Base-by-base conservation (phyloP, 2,329 filamentous ascomycete species). In the Trichoderma aggressivum region DNA sequence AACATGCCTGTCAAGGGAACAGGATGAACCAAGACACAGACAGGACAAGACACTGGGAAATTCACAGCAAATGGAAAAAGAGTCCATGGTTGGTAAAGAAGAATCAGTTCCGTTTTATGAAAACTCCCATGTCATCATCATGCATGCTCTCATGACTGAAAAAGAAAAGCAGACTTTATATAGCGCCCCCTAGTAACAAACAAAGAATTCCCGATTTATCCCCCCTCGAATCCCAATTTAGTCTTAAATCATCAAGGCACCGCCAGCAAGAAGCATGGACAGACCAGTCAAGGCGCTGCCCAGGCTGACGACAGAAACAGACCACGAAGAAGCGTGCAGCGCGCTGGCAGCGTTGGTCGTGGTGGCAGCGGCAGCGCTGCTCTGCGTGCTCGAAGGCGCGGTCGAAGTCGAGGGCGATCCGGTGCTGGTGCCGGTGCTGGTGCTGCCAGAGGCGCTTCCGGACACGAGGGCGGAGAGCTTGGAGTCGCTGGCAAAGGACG, bases 391-490 rank as follows among this genome's bases (percentile, higher is more conserved):
- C 6, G 72, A 75, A 0, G 74, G 55, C 0, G 28, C 11, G n/a
- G 18, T 66, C 0, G 56, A 59, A 24, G 75, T 66, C 0, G 71
- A 56, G 12, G 61, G 66, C 7, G 66, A 69, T 47, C 21, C 56
- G 63, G 21, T 62, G 68, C 47, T 72, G 30, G 68, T 26, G 72
- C 74, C 74, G 50, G 59, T 26, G 72, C 74, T 74, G 50, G 59
- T 56, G 21, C 60, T 36, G 39, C 60, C 30, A 16, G 58, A 43
- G 47, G 12, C 6, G 61, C 24, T 65, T 26, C 68, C 71, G n/a
- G 56, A 61, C 14, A 82, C 75, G 6, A 83, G 78, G 1, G 80
- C 80, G 0, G 78, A 75, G 32, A 83, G 80, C 50, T 77, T 74
- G 24, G 74, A 28, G 73, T 83, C 81, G 73, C 73, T 72, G 75